phyloP scores from a whole-genome alignment of 495 filamentous ascomycete genomes.

The Penicillium lividum region DNA sequence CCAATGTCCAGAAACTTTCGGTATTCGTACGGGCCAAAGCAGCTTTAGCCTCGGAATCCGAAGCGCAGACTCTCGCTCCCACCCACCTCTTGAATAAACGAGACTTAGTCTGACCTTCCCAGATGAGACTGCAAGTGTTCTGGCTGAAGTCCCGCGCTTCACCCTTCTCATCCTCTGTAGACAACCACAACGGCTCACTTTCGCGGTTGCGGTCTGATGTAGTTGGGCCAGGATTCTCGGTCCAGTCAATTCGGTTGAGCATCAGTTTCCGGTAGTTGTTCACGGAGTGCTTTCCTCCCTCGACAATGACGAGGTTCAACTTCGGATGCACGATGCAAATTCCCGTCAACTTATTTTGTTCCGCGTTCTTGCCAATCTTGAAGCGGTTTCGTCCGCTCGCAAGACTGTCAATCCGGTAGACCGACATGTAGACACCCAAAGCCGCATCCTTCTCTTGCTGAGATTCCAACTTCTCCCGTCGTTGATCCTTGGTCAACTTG shows the following conservation, averaged over 20 bases:
- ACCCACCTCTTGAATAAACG: slow-evolving; percentile 81
- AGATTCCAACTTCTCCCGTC: slow-evolving; percentile 75
- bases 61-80: slow-evolving; percentile 79
- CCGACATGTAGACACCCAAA: slow-evolving; percentile 77
- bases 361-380: slow-evolving; percentile 88
- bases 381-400: slow-evolving; percentile 90
- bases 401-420: slow-evolving; percentile 86
- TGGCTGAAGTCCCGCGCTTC: slow-evolving; percentile 73
- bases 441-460: slow-evolving; percentile 88
- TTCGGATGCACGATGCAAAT: slow-evolving; percentile 86
- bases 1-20: slow-evolving; percentile 95
- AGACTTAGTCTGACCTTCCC: slow-evolving; percentile 80
- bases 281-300: slow-evolving; percentile 81
- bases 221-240: slow-evolving; percentile 74
- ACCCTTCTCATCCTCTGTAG: slow-evolving; percentile 75
- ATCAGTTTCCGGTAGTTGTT: slow-evolving; percentile 85
- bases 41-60: slow-evolving; percentile 83
- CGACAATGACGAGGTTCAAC: slow-evolving; percentile 85
- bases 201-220: slow-evolving; percentile 61
- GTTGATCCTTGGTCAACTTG: slow-evolving; percentile 87
- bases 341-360: slow-evolving; percentile 81
- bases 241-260: slow-evolving; percentile 92
- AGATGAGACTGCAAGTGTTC: slow-evolving; percentile 80
- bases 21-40: slow-evolving; percentile 76
- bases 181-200: slow-evolving; percentile 67